Percentiles rank a stretch among this genome's conserved stretches.
Conservation (phyloP, 2,329 filamentous ascomycete species). For the Dothistroma septosporum region DNA sequence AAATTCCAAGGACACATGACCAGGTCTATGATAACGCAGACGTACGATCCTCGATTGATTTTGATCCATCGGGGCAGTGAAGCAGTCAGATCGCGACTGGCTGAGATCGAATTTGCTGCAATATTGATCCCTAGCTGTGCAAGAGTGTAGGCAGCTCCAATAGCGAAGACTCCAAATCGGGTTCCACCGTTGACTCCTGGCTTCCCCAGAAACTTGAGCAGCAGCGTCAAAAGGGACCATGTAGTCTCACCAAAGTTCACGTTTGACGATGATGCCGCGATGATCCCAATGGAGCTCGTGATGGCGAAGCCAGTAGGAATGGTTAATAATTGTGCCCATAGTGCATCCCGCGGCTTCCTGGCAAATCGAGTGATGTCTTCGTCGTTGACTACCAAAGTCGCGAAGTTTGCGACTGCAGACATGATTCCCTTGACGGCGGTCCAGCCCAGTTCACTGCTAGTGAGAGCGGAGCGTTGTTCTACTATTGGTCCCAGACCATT, state of each 20-base stretch:
- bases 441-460: conserved; percentile 72
- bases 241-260: conserved; percentile 42
- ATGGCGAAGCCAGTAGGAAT: conserved; percentile 51
- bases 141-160: conserved; percentile 45
- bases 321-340: conserved; percentile 70
- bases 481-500: conserved; percentile 81
- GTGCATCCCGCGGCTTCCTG: conserved; percentile 65
- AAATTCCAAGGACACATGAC: conserved; percentile 86
- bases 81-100: conserved; percentile 52
- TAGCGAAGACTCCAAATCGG: conserved; percentile 49
- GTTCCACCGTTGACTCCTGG: conserved; percentile 41
- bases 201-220: conserved; percentile 42
- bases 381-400: conserved; percentile 64
- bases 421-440: conserved; percentile 80
- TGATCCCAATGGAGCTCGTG: conserved; percentile 66
- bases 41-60: conserved; percentile 81
- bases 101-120: conserved; percentile 50
- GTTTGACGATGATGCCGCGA: conserved; percentile 47
- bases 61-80: conserved; percentile 53
- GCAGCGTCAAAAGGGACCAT: conserved; percentile 34
- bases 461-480: conserved; percentile 57
- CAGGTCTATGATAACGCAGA: conserved; percentile 74
- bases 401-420: conserved; percentile 86
- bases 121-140: conserved; percentile 58
- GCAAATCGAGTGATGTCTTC: conserved; percentile 80